Evolutionary conservation across 192 early-diverging fungal genomes (phyloP).

Genomic region (Backusella morwellensis): DNA sequence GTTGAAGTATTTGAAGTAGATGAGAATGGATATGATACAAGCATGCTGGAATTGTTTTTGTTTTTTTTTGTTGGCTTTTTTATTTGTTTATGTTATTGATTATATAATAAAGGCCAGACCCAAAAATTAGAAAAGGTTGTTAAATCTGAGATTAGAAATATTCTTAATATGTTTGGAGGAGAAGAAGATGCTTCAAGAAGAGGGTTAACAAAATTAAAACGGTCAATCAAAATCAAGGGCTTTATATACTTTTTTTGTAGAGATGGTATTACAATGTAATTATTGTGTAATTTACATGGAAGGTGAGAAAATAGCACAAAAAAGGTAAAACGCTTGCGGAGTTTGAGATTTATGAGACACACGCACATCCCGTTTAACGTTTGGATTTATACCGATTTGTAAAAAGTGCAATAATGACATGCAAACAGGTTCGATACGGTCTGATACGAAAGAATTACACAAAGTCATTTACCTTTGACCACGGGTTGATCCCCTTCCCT

Average conservation of each 20-base stretch:
- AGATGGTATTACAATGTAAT: neutral
- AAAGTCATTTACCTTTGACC: neutral
- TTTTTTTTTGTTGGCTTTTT: neutral
- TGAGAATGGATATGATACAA: constrained; percentile 4
- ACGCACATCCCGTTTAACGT: neutral
- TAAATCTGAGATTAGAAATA: neutral
- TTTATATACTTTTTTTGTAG: neutral
- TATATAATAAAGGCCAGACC: neutral
- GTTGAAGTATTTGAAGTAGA: neutral
- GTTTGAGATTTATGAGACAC: neutral
- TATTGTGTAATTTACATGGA: neutral
- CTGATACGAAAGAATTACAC: neutral
- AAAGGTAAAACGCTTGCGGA: constrained; percentile 1
- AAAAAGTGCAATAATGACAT: neutral
- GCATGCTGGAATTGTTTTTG: neutral
- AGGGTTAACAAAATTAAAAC: neutral
- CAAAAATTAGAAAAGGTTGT: neutral
- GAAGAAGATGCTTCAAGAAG: neutral
- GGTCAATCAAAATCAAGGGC: neutral
- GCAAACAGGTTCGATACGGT: neutral
- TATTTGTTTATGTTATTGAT: neutral
- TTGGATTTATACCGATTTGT: neutral
- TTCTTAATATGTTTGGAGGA: neutral
- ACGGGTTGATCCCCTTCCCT: neutral
- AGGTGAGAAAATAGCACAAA: neutral